These are phyloP conservation scores for Penicillium bialowiezense DNA, from an alignment of 495 filamentous ascomycete genomes.

Conservation along the genomic window DNA sequence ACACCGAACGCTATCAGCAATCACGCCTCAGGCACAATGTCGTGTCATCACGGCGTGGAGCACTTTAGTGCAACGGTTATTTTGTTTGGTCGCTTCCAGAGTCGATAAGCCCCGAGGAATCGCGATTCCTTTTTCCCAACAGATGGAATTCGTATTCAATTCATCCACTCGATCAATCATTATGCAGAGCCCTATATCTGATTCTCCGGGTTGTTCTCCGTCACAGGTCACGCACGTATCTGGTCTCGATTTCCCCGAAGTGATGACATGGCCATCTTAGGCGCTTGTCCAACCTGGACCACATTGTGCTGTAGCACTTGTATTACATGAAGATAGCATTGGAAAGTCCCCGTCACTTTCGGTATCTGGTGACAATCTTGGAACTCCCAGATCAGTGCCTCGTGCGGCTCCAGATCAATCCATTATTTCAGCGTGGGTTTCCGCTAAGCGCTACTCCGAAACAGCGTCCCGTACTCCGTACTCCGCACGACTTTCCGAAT, in stretches of 20 bases:
- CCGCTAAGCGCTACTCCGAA: not conserved
- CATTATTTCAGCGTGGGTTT: not conserved
- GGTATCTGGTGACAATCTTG: not conserved
- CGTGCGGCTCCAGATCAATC: not conserved
- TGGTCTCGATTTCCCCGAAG: too few species aligned
- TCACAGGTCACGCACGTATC: too few species aligned
- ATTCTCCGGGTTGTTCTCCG: too few species aligned
- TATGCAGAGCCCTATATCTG: too few species aligned
- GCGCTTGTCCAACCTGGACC: too few species aligned
- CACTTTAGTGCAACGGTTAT: not conserved
- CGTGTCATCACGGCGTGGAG: not conserved
- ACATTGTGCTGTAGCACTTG: not conserved
- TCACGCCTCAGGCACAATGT: not conserved
- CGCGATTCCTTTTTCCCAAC: too few species aligned
- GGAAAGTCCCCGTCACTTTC: too few species aligned
- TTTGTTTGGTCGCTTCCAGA: too few species aligned
- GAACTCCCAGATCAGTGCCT: not conserved
- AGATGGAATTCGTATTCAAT: too few species aligned
- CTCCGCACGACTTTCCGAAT: constrained; percentile 6
- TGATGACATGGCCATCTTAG: too few species aligned
- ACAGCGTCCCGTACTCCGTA: not conserved
- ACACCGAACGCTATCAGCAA: not conserved
- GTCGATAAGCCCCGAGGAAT: too few species aligned
- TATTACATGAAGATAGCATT: not conserved
- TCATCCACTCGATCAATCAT: too few species aligned